Conservation (phyloP, 176 grass and related monocot genomes). For the Canna indica region DNA sequence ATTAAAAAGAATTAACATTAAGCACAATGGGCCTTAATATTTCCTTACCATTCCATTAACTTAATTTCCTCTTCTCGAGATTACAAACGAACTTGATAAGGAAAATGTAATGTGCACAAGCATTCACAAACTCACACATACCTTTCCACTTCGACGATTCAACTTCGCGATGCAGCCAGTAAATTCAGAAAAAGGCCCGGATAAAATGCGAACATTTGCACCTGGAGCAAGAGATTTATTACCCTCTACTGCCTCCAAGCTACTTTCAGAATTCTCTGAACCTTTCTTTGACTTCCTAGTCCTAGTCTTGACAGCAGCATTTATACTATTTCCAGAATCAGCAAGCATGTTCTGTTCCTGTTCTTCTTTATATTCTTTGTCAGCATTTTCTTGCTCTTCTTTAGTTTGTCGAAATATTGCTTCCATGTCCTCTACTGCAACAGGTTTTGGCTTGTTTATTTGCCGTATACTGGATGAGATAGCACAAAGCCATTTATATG, state of each 20-base stretch:
- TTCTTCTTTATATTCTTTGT: slow-evolving; percentile 52
- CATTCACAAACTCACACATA: too few relatives aligned
- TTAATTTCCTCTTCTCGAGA: too few relatives aligned
- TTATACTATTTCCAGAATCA: slow-evolving; percentile 31
- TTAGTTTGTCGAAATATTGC: slow-evolving; percentile 58
- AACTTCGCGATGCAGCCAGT: slow-evolving; percentile 54
- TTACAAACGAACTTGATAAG: too few relatives aligned
- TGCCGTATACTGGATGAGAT: slow-evolving; percentile 49
- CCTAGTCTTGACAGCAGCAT: slow-evolving; percentile 41
- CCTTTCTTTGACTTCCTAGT: slow-evolving; percentile 36
- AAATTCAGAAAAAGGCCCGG: slow-evolving; percentile 60
- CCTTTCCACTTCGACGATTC: slow-evolving; percentile 65
- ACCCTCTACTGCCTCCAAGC: neutral
- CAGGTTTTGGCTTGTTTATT: slow-evolving; percentile 82
- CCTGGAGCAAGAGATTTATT: slow-evolving; percentile 34
- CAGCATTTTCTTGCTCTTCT: slow-evolving; percentile 59
- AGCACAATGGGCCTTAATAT: too few relatives aligned
- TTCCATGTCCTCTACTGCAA: slow-evolving; percentile 61
- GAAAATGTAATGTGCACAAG: neutral
- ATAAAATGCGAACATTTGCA: slow-evolving; percentile 45
- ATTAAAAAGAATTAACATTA: too few relatives aligned
- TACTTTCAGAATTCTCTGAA: slow-evolving; percentile 10
- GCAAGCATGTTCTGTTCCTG: slow-evolving; percentile 22
- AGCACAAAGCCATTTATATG: neutral
- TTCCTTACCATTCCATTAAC: too few relatives aligned